These are phyloP conservation scores for Penicillium sp. DNA, from an alignment of 2,329 filamentous ascomycete species.

Conservation along the genomic window DNA sequence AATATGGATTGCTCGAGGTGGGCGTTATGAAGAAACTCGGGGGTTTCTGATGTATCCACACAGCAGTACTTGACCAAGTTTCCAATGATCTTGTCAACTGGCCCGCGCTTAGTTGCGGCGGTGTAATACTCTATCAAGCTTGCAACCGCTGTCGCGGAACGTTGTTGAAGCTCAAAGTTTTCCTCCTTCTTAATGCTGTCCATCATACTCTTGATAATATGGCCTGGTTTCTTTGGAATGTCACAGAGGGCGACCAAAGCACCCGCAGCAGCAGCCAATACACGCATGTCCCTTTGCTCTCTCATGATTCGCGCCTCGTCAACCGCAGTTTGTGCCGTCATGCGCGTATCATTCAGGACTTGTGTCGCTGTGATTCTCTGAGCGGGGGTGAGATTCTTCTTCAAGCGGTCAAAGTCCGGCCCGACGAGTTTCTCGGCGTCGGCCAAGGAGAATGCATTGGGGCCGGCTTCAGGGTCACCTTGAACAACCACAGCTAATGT, in stretches of 20 bases:
- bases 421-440: constrained; percentile 83
- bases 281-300: constrained; percentile 73
- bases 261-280: constrained; percentile 79
- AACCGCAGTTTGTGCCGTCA: constrained; percentile 64
- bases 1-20: constrained; percentile 72
- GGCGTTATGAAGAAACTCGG: constrained; percentile 83
- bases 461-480: constrained; percentile 84
- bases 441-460: constrained; percentile 80
- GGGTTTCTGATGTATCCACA: constrained; percentile 94
- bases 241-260: constrained; percentile 81
- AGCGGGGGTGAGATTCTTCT: constrained; percentile 80
- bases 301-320: constrained; percentile 74
- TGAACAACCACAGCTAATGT: constrained; percentile 85
- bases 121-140: constrained; percentile 82
- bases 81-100: constrained; percentile 90
- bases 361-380: constrained; percentile 79
- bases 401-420: constrained; percentile 80
- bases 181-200: constrained; percentile 96
- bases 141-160: constrained; percentile 79
- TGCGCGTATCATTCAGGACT: constrained; percentile 69
- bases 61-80: constrained; percentile 97
- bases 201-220: constrained; percentile 95
- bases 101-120: constrained; percentile 68
- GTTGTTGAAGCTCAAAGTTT: constrained; percentile 77
- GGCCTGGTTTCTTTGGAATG: constrained; percentile 87